Evolutionary conservation across 2,329 filamentous ascomycete species (phyloP).

Genomic region (Davidsoniella australis): DNA sequence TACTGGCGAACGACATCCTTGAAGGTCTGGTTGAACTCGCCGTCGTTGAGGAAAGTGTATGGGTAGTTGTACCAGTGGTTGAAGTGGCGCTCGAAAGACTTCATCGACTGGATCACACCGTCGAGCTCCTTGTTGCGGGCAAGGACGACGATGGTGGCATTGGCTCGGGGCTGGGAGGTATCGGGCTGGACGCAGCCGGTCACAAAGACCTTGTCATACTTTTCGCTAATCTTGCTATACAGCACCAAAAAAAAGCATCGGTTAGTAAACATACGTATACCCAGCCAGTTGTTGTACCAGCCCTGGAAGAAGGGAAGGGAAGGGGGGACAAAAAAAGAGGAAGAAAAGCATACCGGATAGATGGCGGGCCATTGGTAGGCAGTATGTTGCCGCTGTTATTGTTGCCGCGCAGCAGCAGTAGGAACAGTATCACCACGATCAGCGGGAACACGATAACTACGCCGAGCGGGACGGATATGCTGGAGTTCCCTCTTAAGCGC

Average conservation of each 20-base stretch:
- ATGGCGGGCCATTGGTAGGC: conserved; percentile 76
- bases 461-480: conserved; percentile 79
- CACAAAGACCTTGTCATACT: conserved; percentile 91
- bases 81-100: conserved; percentile 96
- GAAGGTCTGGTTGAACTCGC: conserved; percentile 89
- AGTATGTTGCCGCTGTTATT: conserved; percentile 65
- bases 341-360: conserved; percentile 55
- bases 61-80: conserved; percentile 98
- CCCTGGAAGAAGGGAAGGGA: neutral
- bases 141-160: conserved; percentile 88
- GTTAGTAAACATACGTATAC: conserved; percentile 13
- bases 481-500: conserved; percentile 78
- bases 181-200: conserved; percentile 75
- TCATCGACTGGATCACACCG: conserved; percentile 88
- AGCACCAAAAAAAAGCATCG: conserved; percentile 1
- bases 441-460: conserved; percentile 88
- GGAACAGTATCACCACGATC: conserved; percentile 75
- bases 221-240: conserved; percentile 81
- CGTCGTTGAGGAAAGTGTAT: conserved; percentile 96
- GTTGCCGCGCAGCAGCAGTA: conserved; percentile 70
- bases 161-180: conserved; percentile 63
- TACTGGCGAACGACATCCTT: conserved; percentile 77
- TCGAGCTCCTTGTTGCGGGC: conserved; percentile 93
- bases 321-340: neutral
- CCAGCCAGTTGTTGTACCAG: neutral